phyloP scores from a whole-genome alignment of 1,284 basidiomycete genomes.

The Ustilago trichophora region DNA sequence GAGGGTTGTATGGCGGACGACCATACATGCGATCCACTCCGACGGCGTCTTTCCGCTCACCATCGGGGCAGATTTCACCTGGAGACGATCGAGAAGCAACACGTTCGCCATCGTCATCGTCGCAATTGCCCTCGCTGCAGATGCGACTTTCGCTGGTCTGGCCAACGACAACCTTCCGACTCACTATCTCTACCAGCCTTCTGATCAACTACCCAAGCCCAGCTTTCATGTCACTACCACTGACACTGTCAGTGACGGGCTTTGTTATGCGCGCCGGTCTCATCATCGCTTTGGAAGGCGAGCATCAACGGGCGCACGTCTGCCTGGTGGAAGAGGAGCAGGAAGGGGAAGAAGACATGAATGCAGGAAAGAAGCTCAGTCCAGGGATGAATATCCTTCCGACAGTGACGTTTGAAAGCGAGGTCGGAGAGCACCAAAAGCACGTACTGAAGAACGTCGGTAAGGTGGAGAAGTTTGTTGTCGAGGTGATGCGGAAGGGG shows the following conservation, averaged over 20 bases:
- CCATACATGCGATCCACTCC: slow-evolving; percentile 25
- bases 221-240: slow-evolving; percentile 93
- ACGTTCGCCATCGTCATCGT: slow-evolving; percentile 4
- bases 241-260: slow-evolving; percentile 87
- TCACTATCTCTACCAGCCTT: slow-evolving; percentile 85
- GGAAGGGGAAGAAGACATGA: slow-evolving; percentile 42
- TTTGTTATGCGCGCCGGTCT: slow-evolving; percentile 86
- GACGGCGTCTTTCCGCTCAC: slow-evolving; percentile 15
- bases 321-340: slow-evolving; percentile 71
- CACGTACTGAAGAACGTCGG: slow-evolving; percentile 96
- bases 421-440: slow-evolving; percentile 94
- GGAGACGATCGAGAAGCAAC: slow-evolving; percentile 9
- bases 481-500: slow-evolving; percentile 91
- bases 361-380: neutral
- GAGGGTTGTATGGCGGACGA: slow-evolving; percentile 13
- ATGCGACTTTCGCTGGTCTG: slow-evolving; percentile 56
- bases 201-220: slow-evolving; percentile 95
- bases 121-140: slow-evolving; percentile 52
- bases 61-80: slow-evolving; percentile 26
- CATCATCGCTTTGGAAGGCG: slow-evolving; percentile 88
- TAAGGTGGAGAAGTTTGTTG: slow-evolving; percentile 92
- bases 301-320: slow-evolving; percentile 79
- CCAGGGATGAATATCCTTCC: slow-evolving; percentile 84
- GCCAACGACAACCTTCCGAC: slow-evolving; percentile 58
- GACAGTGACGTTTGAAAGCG: slow-evolving; percentile 90